These are phyloP conservation scores for Vigna unguiculata DNA, from an alignment of 306 rosid genomes.

Conservation along the genomic window DNA sequence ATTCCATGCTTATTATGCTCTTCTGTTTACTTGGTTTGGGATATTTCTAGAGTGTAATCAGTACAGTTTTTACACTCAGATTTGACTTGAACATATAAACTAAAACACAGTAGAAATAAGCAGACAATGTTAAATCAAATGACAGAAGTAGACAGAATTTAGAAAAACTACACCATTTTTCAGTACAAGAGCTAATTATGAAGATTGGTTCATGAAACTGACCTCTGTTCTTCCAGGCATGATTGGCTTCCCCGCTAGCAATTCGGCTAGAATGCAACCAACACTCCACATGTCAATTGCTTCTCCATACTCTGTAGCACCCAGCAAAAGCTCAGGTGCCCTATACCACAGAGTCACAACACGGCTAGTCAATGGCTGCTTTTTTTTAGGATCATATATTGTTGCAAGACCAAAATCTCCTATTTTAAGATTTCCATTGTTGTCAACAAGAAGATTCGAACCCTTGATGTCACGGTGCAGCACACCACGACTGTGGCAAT, in stretches of 20 bases:
- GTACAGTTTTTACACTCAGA: not conserved
- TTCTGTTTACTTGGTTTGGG: not conserved
- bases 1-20: not conserved
- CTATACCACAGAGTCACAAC: constrained; percentile 96
- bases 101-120: not conserved
- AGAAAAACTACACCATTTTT: not conserved
- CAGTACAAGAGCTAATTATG: not conserved
- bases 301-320: constrained; percentile 79
- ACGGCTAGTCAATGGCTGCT: constrained; percentile 84
- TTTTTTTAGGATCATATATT: constrained; percentile 61
- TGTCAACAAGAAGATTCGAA: constrained; percentile 80
- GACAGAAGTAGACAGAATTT: not conserved
- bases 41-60: not conserved
- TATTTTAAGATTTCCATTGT: constrained; percentile 84
- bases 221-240: constrained; percentile 99
- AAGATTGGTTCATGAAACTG: constrained; percentile 10
- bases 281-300: constrained; percentile 90
- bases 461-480: constrained; percentile 96
- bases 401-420: constrained; percentile 95
- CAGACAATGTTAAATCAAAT: constrained; percentile 4
- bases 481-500: constrained; percentile 85
- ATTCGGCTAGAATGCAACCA: constrained; percentile 92
- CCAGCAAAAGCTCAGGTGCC: constrained; percentile 95
- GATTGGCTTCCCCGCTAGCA: constrained; percentile 83
- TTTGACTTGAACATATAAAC: not conserved